Evolutionary conservation across 495 filamentous ascomycete species (phyloP), one percentile per base, ranked within the genome.

Genomic region (Echria macrotheca): DNA sequence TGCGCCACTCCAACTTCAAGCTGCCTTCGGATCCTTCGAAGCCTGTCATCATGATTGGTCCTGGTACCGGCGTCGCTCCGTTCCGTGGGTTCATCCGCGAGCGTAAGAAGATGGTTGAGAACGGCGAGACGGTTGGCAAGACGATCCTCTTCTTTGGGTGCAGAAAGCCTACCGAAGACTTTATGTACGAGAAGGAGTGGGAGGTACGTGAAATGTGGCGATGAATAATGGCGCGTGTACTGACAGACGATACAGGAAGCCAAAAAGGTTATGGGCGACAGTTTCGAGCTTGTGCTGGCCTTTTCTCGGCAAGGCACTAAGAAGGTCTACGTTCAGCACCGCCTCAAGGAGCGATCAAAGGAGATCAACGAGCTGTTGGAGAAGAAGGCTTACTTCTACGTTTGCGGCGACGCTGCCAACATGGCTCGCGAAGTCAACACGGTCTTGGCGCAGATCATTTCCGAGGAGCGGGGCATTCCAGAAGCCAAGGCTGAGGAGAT

Each of bases 1-100:
- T 97, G 42, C 87, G 93, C 47, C 90, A 96, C 73, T 99, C 93
- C 38, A 99, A 99, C 73, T 99, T 99, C 81, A 96, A 96, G 71
- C 79, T 99, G 18, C 93, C 93, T 26, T 96, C 91, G 29, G 93
- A 99, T 57, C 91, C 93, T 5, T 79, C 86, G 15, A 91, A 89
- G 69, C 93, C 93, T 17, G 75, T 99, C 52, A 93, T 99, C 66
- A 87, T 96, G 82, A 79, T 99, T 62, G 93, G 93, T 26, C 93
- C 93, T 15, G 93, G 93, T 59, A 96, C 94, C 49, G 93, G 93
- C 74, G 93, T 97, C 36, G 93, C 93, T 9, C 93, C 93, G 11
- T 96, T 99, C 80, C 78, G 93, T 55, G 93, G 80, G 6, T 99
- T 99, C 64, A 79, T 97, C 10, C 91, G 96, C 61, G 93, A 99